Evolutionary conservation across 305 asterid species (phyloP).

Genomic region (Andrographis paniculata): DNA sequence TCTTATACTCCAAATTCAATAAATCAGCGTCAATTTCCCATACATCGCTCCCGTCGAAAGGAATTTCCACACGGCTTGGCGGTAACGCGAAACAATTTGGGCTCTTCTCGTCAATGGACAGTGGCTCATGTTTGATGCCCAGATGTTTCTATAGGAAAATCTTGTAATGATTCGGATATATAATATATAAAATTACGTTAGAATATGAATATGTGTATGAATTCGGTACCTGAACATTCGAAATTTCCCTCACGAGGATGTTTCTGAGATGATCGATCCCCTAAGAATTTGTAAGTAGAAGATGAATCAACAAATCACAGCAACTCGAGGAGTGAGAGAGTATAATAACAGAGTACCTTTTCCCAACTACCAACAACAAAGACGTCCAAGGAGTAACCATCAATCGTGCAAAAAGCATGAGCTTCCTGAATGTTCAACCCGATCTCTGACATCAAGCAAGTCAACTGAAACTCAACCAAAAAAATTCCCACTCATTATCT

Average conservation of each 20-base stretch:
- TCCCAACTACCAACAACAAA: conserved; percentile 79
- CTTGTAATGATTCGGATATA: conserved; percentile 4
- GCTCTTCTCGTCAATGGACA: conserved; percentile 23
- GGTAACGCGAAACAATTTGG: conserved; percentile 24
- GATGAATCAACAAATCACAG: conserved; percentile 17
- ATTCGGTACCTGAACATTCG: conserved; percentile 52
- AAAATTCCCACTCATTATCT: conserved; percentile 5
- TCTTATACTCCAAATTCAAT: conserved; percentile 50
- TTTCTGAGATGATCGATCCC: conserved; percentile 52
- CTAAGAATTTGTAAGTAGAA: conserved; percentile 31
- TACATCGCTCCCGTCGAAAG: conserved; percentile 49
- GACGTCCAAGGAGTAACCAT: conserved; percentile 86
- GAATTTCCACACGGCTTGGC: conserved; percentile 33
- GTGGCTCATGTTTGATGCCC: conserved; percentile 22
- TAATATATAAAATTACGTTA: conserved; percentile 1
- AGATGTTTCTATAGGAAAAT: conserved; percentile 34
- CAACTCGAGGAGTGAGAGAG: conserved; percentile 18
- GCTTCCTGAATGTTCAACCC: conserved; percentile 97
- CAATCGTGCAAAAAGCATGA: conserved; percentile 85
- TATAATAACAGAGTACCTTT: conserved; percentile 41
- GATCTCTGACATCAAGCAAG: conserved; percentile 69
- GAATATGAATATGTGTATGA: not conserved
- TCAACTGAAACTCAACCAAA: conserved; percentile 37
- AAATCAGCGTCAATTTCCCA: conserved; percentile 72
- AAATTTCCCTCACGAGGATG: conserved; percentile 48